Conservation (phyloP, 2,329 filamentous ascomycete species). For the Rutstroemia sp. region DNA sequence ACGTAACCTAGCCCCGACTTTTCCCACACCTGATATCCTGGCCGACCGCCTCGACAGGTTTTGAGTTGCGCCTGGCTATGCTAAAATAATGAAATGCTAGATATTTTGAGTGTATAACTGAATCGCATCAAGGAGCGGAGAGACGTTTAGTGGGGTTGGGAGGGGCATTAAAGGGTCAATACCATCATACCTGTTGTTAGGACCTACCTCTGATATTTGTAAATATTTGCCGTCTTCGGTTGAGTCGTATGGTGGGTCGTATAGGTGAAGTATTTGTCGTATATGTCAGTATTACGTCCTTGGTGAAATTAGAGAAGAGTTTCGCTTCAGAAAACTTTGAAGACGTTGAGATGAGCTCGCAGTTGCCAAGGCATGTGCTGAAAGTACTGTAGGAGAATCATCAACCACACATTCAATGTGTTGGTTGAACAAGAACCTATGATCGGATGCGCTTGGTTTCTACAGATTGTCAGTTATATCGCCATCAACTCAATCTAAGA, state of each 20-base stretch:
- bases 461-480: slow-evolving; percentile 18
- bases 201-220: slow-evolving; percentile 17
- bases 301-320: neutral
- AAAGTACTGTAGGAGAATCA: neutral
- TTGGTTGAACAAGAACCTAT: slow-evolving; percentile 6
- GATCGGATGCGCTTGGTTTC: slow-evolving; percentile 29
- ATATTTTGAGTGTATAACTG: slow-evolving; percentile 13
- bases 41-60: slow-evolving; percentile 7
- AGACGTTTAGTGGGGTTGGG: slow-evolving; percentile 5
- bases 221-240: neutral
- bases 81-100: slow-evolving; percentile 14
- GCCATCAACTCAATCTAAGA: neutral
- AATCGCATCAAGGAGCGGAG: slow-evolving; percentile 15
- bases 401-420: too few species aligned
- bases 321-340: slow-evolving; percentile 3
- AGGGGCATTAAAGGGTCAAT: slow-evolving; percentile 8
- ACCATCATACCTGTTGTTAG: slow-evolving; percentile 22
- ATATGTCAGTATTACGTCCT: neutral
- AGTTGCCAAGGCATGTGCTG: neutral
- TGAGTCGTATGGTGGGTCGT: neutral
- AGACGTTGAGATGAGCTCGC: neutral
- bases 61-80: slow-evolving; percentile 16
- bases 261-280: neutral
- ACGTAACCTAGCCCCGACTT: neutral
- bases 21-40: slow-evolving; percentile 1